Conservation (phyloP, 306 rosid species). For the Canavalia ensiformis region DNA sequence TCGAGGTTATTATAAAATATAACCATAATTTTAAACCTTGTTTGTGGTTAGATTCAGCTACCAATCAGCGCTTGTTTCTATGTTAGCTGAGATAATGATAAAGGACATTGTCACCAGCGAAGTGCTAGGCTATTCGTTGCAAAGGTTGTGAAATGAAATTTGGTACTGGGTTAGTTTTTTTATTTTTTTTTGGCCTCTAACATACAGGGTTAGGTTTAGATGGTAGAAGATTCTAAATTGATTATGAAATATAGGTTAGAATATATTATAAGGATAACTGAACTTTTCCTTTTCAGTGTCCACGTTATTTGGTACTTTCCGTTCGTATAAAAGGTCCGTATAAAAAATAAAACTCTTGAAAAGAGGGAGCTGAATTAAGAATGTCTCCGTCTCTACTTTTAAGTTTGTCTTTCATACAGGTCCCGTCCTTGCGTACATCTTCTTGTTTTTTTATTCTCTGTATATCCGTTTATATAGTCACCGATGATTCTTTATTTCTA, state of each 20-base stretch:
- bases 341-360: neutral
- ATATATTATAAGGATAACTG: neutral
- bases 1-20: neutral
- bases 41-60: neutral
- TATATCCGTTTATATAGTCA: constrained; percentile 24
- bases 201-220: neutral
- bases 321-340: neutral
- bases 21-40: neutral
- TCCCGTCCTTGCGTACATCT: neutral
- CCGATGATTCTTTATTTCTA: neutral
- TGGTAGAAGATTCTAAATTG: neutral
- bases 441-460: neutral
- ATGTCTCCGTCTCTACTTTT: neutral
- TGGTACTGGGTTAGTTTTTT: too few relatives aligned
- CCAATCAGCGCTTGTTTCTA: neutral
- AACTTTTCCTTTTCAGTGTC: neutral
- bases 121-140: too few relatives aligned
- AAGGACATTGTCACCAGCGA: neutral
- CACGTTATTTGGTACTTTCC: neutral
- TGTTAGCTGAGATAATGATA: neutral
- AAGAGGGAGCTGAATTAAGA: neutral
- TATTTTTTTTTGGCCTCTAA: too few relatives aligned
- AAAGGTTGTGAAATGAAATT: neutral
- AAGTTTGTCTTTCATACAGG: neutral
- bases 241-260: neutral